Evolutionary conservation across 345 rosid genomes (phyloP).

Genomic region (Linum usitatissimum): DNA sequence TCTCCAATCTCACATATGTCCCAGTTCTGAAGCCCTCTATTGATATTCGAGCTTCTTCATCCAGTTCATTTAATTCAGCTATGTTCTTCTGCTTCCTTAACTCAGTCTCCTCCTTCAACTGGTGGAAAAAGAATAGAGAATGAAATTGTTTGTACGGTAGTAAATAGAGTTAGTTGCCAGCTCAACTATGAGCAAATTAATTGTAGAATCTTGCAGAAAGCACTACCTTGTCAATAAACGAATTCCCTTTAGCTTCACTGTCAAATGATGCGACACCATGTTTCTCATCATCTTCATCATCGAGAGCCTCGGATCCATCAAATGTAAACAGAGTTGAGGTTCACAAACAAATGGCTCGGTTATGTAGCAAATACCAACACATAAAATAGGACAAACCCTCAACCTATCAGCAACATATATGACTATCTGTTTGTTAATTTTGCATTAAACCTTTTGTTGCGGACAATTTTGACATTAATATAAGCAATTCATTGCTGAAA

Average conservation of each 20-base stretch:
- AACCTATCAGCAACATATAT: neutral
- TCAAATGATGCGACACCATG: constrained; percentile 24
- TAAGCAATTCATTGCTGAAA: constrained; percentile 13
- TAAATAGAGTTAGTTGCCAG: constrained; percentile 6
- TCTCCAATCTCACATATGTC: constrained; percentile 72
- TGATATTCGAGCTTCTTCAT: constrained; percentile 62
- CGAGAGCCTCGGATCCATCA: constrained; percentile 47
- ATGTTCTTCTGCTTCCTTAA: constrained; percentile 68
- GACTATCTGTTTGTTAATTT: neutral
- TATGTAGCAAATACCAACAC: neutral
- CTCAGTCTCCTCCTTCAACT: constrained; percentile 85
- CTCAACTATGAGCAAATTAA: neutral
- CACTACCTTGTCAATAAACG: constrained; percentile 62
- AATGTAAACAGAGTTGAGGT: constrained; percentile 55
- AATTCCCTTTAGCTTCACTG: constrained; percentile 49
- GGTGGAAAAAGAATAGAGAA: constrained; percentile 13
- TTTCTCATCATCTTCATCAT: constrained; percentile 48
- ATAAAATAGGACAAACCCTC: neutral
- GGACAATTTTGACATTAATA: neutral
- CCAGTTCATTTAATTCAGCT: constrained; percentile 68
- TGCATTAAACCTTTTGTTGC: neutral
- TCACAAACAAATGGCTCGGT: constrained; percentile 7
- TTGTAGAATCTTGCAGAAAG: neutral
- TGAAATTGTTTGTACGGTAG: neutral
- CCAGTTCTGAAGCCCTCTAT: constrained; percentile 86